A percentile compares a stretch with the other conserved stretches of the same genome.
phyloP scores from a whole-genome alignment of 176 grass and related monocot genomes.

The Carex littledalei region DNA sequence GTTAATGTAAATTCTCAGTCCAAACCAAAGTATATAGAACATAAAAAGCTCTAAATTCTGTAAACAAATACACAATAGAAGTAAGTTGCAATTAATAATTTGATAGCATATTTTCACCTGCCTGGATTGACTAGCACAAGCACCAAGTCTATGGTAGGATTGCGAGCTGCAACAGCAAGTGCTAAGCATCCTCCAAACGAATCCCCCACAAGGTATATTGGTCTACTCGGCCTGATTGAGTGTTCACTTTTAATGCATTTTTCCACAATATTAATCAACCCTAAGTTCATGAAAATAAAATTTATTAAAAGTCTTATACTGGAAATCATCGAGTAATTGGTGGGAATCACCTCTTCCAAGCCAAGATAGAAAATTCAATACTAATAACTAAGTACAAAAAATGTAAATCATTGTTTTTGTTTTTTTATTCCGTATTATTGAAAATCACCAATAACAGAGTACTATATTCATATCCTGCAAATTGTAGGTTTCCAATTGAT shows the following conservation, averaged over 20 bases:
- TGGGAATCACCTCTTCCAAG: not conserved
- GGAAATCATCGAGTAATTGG: not conserved
- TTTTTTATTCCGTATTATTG: not conserved
- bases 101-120: constrained; percentile 57
- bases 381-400: not conserved
- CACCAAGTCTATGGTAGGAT: constrained; percentile 61
- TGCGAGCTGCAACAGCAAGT: constrained; percentile 63
- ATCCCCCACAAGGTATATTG: constrained; percentile 73
- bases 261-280: constrained; percentile 48
- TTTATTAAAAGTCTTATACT: not conserved
- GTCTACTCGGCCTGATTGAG: constrained; percentile 46
- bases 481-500: not conserved
- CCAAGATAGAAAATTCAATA: not conserved
- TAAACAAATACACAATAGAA: not conserved
- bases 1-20: not conserved
- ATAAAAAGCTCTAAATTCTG: not conserved
- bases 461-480: not conserved
- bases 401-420: not conserved
- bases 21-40: not conserved
- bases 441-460: not conserved
- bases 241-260: constrained; percentile 51
- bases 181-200: constrained; percentile 79
- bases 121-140: constrained; percentile 93
- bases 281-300: constrained; percentile 26
- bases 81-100: not conserved